These are phyloP conservation scores for Stereum hirsutum DNA, from an alignment of 1,284 basidiomycete species.

Conservation along the genomic window DNA sequence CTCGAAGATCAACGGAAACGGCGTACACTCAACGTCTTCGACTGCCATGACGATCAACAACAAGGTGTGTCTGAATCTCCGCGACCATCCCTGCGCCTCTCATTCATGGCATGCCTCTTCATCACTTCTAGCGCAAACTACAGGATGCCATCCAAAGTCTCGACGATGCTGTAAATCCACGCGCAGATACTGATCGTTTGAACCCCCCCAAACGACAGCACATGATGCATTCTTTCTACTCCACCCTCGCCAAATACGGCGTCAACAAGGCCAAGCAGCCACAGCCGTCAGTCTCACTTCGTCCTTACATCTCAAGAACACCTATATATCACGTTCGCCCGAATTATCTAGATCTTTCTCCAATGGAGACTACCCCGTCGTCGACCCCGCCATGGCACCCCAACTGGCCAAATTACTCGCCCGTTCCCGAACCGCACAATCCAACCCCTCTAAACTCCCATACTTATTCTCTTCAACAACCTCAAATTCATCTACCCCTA, in stretches of 20 bases:
- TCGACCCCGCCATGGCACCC: conserved; percentile 45
- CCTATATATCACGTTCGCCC: too few species aligned
- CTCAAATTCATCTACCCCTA: conserved; percentile 19
- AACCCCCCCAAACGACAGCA: conserved; percentile 43
- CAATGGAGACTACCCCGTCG: conserved; percentile 16
- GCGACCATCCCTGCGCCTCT: too few species aligned
- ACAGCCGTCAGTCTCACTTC: conserved; percentile 29
- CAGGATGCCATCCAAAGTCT: conserved; percentile 61
- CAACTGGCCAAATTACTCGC: conserved; percentile 58
- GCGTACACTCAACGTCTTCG: too few species aligned
- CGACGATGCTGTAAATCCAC: conserved; percentile 43
- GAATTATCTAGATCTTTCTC: conserved; percentile 11
- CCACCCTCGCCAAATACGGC: conserved; percentile 68
- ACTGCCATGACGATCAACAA: neutral
- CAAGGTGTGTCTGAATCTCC: too few species aligned
- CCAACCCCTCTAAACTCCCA: conserved; percentile 21
- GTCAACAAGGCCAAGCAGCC: conserved; percentile 45
- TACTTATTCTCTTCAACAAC: neutral
- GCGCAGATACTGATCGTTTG: conserved; percentile 24
- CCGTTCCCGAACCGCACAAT: conserved; percentile 47
- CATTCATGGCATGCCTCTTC: too few species aligned
- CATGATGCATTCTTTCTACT: conserved; percentile 53
- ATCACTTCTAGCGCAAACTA: conserved; percentile 48
- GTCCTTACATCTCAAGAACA: too few species aligned
- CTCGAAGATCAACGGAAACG: too few species aligned